Conservation (phyloP, 306 rosid genomes). For the Carpinus fangiana region DNA sequence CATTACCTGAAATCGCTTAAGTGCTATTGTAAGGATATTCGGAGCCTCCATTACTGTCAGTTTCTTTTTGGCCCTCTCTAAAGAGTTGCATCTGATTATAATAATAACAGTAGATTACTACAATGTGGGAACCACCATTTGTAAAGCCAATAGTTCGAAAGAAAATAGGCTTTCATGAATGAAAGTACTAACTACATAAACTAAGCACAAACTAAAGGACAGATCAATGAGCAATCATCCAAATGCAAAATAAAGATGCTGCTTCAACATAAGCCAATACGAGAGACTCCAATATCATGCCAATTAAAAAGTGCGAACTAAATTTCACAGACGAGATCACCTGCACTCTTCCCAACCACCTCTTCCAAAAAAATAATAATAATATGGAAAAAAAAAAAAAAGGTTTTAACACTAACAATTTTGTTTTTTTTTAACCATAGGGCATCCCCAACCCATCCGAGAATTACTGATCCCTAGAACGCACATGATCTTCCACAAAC, state of each 20-base stretch:
- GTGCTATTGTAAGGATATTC: constrained; percentile 89
- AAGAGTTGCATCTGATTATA: constrained; percentile 82
- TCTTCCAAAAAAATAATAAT: background rate
- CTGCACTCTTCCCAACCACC: constrained; percentile 1
- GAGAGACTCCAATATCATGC: background rate
- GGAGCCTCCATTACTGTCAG: constrained; percentile 90
- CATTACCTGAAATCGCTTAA: constrained; percentile 94
- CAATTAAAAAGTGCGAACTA: background rate
- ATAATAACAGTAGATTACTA: constrained; percentile 24
- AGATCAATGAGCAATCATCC: background rate
- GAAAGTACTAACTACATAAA: background rate
- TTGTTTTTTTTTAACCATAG: background rate
- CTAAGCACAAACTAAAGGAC: background rate
- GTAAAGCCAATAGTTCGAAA: background rate
- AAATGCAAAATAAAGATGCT: background rate
- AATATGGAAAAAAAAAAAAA: background rate
- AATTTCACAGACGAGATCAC: background rate
- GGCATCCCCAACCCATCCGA: background rate
- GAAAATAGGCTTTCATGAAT: background rate
- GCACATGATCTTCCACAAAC: background rate
- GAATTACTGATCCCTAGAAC: background rate
- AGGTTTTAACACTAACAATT: too few relatives aligned
- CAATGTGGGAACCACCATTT: background rate
- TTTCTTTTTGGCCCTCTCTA: constrained; percentile 95
- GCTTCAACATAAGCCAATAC: constrained; percentile 2